Evolutionary conservation across 2,329 filamentous ascomycete species (phyloP).

Genomic region (Cryphonectria radicalis): DNA sequence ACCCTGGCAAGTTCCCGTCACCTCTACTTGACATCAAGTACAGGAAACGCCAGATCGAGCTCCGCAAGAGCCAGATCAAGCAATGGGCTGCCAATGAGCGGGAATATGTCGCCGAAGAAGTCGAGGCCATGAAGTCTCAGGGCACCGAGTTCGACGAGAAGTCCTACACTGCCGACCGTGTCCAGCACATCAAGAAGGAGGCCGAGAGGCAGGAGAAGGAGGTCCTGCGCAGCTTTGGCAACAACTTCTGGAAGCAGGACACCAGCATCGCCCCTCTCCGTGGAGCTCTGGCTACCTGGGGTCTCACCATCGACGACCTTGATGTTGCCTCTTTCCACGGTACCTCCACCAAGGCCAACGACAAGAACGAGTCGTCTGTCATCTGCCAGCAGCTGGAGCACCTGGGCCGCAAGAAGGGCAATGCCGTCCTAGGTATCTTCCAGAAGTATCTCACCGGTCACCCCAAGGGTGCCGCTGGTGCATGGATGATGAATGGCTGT

Average conservation of each 20-base stretch:
- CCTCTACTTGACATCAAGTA: conserved; percentile 98
- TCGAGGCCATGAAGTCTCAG: conserved; percentile 86
- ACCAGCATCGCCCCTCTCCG: conserved; percentile 91
- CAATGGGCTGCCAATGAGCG: conserved; percentile 96
- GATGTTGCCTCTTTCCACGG: conserved; percentile 98
- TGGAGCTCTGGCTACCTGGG: conserved; percentile 96
- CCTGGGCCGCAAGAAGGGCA: conserved; percentile 93
- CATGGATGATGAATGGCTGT: conserved; percentile 99
- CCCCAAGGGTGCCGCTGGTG: conserved; percentile 97
- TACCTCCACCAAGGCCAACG: conserved; percentile 96
- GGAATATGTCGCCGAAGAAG: conserved; percentile 89
- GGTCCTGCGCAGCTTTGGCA: conserved; percentile 88
- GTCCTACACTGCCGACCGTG: conserved; percentile 85
- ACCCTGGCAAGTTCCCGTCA: conserved; percentile 88
- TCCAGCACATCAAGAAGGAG: conserved; percentile 84
- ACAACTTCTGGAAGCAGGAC: conserved; percentile 99
- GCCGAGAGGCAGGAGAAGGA: conserved; percentile 91
- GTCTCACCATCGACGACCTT: conserved; percentile 94
- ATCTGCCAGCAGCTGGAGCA: conserved; percentile 96
- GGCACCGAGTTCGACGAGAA: conserved; percentile 75
- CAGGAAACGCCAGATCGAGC: conserved; percentile 90
- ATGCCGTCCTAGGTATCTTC: conserved; percentile 95
- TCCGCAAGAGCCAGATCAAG: conserved; percentile 92
- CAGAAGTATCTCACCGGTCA: conserved; percentile 99
- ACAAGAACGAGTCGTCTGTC: conserved; percentile 99